Percentiles rank a stretch among this genome's conserved stretches.
Conservation (phyloP, 805 yeast genomes). For the Nakazawaea molendinolei region DNA sequence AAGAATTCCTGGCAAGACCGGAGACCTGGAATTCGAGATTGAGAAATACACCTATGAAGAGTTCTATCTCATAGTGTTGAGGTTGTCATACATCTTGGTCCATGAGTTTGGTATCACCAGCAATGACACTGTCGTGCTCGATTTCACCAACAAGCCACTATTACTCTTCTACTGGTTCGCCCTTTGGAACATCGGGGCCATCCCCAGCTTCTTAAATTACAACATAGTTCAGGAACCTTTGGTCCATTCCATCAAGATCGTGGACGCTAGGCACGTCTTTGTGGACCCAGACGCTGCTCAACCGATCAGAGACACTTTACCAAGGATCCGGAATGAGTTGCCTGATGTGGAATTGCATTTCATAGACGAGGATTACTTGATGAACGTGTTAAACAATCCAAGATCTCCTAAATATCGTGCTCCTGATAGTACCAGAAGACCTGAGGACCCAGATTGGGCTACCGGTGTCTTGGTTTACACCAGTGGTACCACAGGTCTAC, state of each 20-base stretch:
- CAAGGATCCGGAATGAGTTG: conserved; percentile 27
- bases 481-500: conserved; percentile 92
- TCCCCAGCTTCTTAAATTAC: conserved; percentile 81
- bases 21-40: conserved; percentile 51
- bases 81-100: conserved; percentile 59
- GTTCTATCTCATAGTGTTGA: conserved; percentile 56
- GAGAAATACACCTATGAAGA: conserved; percentile 66
- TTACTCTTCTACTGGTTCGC: conserved; percentile 79
- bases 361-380: conserved; percentile 41
- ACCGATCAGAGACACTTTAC: conserved; percentile 39
- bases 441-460: conserved; percentile 47
- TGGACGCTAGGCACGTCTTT: conserved; percentile 57
- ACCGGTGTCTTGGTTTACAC: conserved; percentile 78
- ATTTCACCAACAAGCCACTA: conserved; percentile 77
- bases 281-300: conserved; percentile 65
- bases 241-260: conserved; percentile 70
- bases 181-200: conserved; percentile 85
- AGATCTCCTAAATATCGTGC: conserved; percentile 46
- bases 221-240: conserved; percentile 69
- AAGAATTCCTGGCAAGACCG: conserved; percentile 33
- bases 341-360: conserved; percentile 40
- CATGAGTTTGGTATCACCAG: conserved; percentile 56
- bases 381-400: conserved; percentile 31
- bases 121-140: conserved; percentile 67
- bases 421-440: conserved; percentile 50